Evolutionary conservation across 116 monocot species (phyloP).

Genomic region (Phalaenopsis hybrid): DNA sequence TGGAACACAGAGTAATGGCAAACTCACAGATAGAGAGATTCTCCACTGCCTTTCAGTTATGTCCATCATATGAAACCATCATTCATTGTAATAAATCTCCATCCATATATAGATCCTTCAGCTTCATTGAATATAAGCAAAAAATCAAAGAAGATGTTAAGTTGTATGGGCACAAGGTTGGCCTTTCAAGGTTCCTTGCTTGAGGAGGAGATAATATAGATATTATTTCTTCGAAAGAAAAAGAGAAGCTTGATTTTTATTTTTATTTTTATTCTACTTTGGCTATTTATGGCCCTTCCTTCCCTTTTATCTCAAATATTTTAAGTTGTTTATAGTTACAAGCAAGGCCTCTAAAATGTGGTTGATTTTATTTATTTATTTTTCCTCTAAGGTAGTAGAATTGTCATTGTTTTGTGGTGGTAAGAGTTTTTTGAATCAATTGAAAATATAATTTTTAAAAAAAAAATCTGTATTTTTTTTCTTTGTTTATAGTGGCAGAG

Average conservation of each 20-base stretch:
- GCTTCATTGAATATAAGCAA: constrained; percentile 42
- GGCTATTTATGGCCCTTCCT: no score
- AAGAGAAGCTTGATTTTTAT: background rate
- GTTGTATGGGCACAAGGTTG: constrained; percentile 36
- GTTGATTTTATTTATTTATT: no score
- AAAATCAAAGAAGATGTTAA: constrained; percentile 47
- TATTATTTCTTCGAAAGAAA: no score
- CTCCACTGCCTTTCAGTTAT: constrained; percentile 50
- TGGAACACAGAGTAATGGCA: constrained; percentile 49
- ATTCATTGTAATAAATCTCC: constrained; percentile 23
- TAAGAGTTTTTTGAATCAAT: no score
- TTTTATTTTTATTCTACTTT: background rate
- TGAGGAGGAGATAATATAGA: background rate
- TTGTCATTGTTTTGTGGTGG: no score
- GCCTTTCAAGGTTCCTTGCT: constrained; percentile 43
- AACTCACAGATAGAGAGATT: constrained; percentile 41
- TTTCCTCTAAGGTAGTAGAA: no score
- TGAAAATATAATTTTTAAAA: no score
- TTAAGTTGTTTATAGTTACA: no score
- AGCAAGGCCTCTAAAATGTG: no score
- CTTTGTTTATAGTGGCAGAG: no score
- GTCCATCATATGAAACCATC: constrained; percentile 42
- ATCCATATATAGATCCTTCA: constrained; percentile 37
- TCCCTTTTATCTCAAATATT: no score
- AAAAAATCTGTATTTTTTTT: no score